A percentile compares a stretch with the other conserved stretches of the same genome.
These are phyloP conservation scores for Lyophyllum semitale DNA, from an alignment of 768 basidiomycete species.

Conservation along the genomic window DNA sequence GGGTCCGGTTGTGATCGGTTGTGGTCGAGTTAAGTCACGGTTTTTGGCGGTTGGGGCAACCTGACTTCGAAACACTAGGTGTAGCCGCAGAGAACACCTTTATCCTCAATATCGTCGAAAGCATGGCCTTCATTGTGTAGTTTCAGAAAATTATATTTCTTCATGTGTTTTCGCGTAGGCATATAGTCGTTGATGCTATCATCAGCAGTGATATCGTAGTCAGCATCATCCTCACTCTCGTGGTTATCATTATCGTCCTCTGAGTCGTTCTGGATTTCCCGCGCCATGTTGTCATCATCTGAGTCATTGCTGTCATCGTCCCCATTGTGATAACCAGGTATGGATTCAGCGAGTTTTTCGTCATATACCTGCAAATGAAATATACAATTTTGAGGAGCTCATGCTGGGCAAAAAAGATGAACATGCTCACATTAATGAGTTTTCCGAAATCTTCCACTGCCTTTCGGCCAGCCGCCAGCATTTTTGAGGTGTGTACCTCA, in stretches of 20 bases:
- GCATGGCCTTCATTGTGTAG: slow-evolving; percentile 32
- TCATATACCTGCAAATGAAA: background rate
- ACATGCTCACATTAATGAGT: slow-evolving; percentile 23
- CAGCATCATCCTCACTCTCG: background rate
- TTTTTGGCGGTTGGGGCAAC: too few species aligned
- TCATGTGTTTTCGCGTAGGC: background rate
- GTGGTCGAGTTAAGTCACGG: too few species aligned
- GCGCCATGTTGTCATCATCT: too few species aligned
- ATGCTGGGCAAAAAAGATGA: background rate
- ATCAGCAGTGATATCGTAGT: background rate
- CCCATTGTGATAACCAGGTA: background rate
- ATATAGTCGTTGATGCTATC: background rate
- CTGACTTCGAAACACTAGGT: too few species aligned
- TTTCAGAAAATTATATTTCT: slow-evolving; percentile 40
- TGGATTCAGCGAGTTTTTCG: background rate
- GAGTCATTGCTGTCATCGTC: too few species aligned
- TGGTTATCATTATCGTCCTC: background rate
- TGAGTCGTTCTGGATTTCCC: too few species aligned
- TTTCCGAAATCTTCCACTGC: slow-evolving; percentile 19
- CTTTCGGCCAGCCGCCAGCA: slow-evolving; percentile 24
- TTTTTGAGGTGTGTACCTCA: slow-evolving; percentile 33
- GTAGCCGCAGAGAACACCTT: slow-evolving; percentile 35
- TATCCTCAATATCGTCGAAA: slow-evolving; percentile 29
- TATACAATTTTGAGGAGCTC: too few species aligned
- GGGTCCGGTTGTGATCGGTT: too few species aligned